Conservation (phyloP, 176 grass and related monocot species). For the Echinochloa phyllopogon region DNA sequence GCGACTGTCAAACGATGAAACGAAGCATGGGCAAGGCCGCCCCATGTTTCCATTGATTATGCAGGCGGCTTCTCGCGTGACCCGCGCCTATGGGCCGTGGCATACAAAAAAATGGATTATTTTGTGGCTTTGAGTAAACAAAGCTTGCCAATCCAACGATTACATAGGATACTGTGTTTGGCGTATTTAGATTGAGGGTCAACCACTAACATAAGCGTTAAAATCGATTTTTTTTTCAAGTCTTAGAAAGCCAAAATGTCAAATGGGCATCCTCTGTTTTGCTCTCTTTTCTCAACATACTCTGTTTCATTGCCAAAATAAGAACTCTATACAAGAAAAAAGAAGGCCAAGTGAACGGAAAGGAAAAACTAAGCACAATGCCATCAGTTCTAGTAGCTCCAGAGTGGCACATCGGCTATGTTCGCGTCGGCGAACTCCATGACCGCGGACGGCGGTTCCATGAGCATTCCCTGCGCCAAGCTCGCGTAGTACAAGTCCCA, state of each 20-base stretch:
- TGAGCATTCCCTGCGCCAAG: constrained; percentile 65
- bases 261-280: background rate
- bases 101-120: background rate
- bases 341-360: background rate
- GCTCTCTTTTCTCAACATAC: constrained; percentile 22
- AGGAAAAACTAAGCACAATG: background rate
- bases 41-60: background rate
- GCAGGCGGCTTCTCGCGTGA: background rate
- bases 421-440: background rate
- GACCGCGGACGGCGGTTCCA: constrained; percentile 13
- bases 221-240: background rate
- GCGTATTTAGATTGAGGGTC: background rate
- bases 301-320: constrained; percentile 11
- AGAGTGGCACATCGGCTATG: constrained; percentile 32
- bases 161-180: background rate
- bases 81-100: background rate
- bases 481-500: constrained; percentile 74
- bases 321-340: background rate
- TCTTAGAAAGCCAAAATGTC: background rate
- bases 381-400: constrained; percentile 42
- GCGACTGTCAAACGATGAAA: no score
- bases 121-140: background rate
- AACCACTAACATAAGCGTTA: background rate
- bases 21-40: background rate
- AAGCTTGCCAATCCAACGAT: background rate